Evolutionary conservation across 768 basidiomycete genomes (phyloP), one percentile per base, ranked within the genome.

Genomic region (Rhodosporidiobolus sp.): DNA sequence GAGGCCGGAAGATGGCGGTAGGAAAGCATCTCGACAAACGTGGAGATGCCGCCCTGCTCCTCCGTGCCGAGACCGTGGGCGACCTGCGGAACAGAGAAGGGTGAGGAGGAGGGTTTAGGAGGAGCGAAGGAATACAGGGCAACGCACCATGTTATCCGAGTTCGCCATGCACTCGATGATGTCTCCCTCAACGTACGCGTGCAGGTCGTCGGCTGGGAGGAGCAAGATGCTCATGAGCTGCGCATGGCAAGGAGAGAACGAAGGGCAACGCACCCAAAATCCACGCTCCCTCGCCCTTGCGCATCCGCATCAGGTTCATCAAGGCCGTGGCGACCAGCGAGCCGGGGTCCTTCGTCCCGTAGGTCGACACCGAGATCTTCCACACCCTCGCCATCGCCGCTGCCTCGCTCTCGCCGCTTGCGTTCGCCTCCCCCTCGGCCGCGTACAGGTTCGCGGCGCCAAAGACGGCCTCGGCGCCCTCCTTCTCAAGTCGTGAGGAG

Each of bases 91-190:
- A 59, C 58, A 28, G 67, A 72, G n/a, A 35, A 32, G 30, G 69
- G 30, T 11, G 16, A 58, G n/a, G 34, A 38, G 19, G 24, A 32
- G n/a, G n/a, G n/a, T n/a, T 30, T 35, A 30, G 3, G 8, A 17
- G 49, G 34, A 16, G n/a, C 22, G 22, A 5, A 19, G 22, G 24
- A 26, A 34, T 12, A 26, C 14, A 48, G 19, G 26, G 24, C 58
- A 45, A 50, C 43, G 49, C n/a, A 56, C 54, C 46, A 65, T 65
- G 35, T 63, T 63, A 30, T 63, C 73, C 38, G 50, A 56, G 59
- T 65, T 65, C 49, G 73, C 76, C 76, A 77, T 77, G 64, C 76
- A 77, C 52, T 77, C 76, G 63, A 77, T 75, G 20, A 74, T 71
- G 63, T 75, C 73, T 43, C 76, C 75, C 34, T 73, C 75, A 48